A percentile compares a stretch with the other conserved stretches of the same genome.
These are phyloP conservation scores for Colletotrichum graminicola DNA, from an alignment of 2,329 filamentous ascomycete genomes.

Conservation along the genomic window DNA sequence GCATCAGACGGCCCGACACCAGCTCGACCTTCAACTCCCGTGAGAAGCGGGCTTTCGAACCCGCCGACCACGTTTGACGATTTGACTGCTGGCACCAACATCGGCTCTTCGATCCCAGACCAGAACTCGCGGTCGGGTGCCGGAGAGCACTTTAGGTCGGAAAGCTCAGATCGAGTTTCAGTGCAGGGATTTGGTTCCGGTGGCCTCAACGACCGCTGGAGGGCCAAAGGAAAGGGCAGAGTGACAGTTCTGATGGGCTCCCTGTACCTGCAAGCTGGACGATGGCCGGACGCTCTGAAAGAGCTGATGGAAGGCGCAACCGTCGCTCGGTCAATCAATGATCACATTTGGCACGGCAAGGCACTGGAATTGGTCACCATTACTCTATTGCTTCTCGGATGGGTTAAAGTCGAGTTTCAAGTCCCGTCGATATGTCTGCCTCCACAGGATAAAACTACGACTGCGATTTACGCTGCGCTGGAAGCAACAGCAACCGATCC, in stretches of 20 bases:
- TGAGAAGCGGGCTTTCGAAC: constrained; percentile 61
- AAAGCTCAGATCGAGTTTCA: constrained; percentile 68
- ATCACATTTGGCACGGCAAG: constrained; percentile 98
- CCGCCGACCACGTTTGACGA: constrained; percentile 64
- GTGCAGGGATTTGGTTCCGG: constrained; percentile 79
- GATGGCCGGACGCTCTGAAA: constrained; percentile 89
- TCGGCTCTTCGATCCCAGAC: constrained; percentile 58
- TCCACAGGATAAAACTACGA: constrained; percentile 60
- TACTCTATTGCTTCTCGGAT: constrained; percentile 85
- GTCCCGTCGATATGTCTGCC: constrained; percentile 71
- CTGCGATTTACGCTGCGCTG: constrained; percentile 41
- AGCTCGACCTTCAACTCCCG: constrained; percentile 63
- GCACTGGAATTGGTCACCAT: constrained; percentile 89
- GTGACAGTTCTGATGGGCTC: constrained; percentile 84
- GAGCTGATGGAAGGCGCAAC: constrained; percentile 85
- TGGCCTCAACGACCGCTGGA: constrained; percentile 80
- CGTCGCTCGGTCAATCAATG: constrained; percentile 82
- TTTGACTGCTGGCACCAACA: constrained; percentile 52
- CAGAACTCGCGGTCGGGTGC: constrained; percentile 55
- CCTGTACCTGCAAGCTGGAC: constrained; percentile 87
- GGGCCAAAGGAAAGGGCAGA: constrained; percentile 84
- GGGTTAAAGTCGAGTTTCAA: constrained; percentile 86
- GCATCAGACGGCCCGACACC: constrained; percentile 61
- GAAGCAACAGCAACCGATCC: constrained; percentile 52
- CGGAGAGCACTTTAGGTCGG: constrained; percentile 61